A percentile compares a stretch with the other conserved stretches of the same genome.
Evolutionary conservation across 352 stramenopile genomes (phyloP).

Genomic region (Phytophthora tubulina): DNA sequence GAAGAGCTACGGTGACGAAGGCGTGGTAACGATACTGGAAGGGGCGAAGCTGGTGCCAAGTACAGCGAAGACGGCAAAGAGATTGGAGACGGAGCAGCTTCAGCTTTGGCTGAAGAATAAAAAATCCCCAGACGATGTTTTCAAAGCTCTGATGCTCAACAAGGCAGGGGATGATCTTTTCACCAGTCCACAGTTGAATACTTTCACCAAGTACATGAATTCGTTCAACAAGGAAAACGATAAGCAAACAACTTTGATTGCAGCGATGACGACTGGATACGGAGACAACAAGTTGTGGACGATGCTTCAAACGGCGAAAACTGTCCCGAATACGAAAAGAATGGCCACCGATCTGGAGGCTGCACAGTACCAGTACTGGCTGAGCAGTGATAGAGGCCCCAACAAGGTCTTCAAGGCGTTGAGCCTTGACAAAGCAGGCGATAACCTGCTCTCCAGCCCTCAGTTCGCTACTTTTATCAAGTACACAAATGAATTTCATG

Average conservation of each 20-base stretch:
- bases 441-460: background rate
- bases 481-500: background rate
- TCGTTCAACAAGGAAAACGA: background rate
- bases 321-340: background rate
- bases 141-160: background rate
- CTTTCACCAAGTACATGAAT: background rate
- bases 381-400: background rate
- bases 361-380: background rate
- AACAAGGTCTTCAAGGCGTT: background rate
- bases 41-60: background rate
- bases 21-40: constrained; percentile 1
- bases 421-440: background rate
- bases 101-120: background rate
- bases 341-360: background rate
- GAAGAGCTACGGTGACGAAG: constrained; percentile 3
- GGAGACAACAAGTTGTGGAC: background rate
- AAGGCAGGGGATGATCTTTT: constrained; percentile 2
- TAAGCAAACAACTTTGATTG: background rate
- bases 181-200: background rate
- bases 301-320: background rate
- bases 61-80: background rate
- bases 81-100: background rate
- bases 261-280: background rate
- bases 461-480: background rate
- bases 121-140: background rate